A percentile compares a stretch with the other conserved stretches of the same genome.
phyloP scores from a whole-genome alignment of 1,284 basidiomycete species.

The Ustilago sp. region DNA sequence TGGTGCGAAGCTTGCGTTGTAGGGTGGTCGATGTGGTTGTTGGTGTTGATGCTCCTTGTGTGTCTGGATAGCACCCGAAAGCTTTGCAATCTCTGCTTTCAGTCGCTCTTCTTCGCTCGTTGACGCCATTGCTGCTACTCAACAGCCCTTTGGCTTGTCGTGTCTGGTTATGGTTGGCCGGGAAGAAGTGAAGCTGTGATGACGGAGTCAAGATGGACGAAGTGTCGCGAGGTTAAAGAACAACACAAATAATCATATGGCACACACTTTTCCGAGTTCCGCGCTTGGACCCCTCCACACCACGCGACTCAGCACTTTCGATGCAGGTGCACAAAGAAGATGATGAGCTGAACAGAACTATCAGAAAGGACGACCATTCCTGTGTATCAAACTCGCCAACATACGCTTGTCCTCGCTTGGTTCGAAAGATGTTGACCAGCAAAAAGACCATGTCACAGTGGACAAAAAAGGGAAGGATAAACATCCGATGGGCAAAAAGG shows the following conservation, averaged over 20 bases:
- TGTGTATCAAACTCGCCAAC: too few relatives aligned
- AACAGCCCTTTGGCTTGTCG: not conserved
- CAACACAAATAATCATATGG: slow-evolving; percentile 14
- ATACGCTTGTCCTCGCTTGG: not conserved
- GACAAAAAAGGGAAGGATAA: slow-evolving; percentile 2
- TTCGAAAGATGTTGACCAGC: not conserved
- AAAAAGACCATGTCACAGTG: not conserved
- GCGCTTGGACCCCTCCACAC: slow-evolving; percentile 22
- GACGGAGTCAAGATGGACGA: slow-evolving; percentile 8
- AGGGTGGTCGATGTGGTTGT: slow-evolving; percentile 17
- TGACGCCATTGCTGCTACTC: slow-evolving; percentile 17
- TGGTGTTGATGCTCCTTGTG: slow-evolving; percentile 35
- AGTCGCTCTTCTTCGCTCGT: slow-evolving; percentile 56
- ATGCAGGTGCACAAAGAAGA: too few relatives aligned
- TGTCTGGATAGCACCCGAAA: slow-evolving; percentile 61
- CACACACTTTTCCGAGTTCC: slow-evolving; percentile 23
- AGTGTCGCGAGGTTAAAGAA: slow-evolving; percentile 12
- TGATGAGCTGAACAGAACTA: too few relatives aligned
- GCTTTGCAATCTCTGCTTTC: slow-evolving; percentile 62
- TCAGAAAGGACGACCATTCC: too few relatives aligned
- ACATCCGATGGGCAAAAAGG: not conserved
- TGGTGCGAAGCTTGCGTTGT: slow-evolving; percentile 11
- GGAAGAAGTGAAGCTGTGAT: not conserved
- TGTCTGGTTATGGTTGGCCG: not conserved
- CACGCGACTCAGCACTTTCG: slow-evolving; percentile 11